These are phyloP conservation scores for Suhomyces yuchorum DNA, from an alignment of 1,139 yeast species.

Conservation along the genomic window DNA sequence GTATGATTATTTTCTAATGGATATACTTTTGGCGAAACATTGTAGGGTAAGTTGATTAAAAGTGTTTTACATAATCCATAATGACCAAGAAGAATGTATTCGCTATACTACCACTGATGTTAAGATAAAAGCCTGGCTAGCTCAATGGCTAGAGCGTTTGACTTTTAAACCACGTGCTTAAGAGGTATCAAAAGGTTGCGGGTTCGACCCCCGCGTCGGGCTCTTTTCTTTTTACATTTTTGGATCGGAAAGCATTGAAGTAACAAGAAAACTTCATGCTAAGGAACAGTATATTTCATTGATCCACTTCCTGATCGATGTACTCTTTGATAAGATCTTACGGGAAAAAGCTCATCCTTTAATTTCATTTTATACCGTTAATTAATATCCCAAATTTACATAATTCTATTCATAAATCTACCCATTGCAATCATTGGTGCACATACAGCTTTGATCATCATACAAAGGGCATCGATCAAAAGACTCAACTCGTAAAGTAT, in stretches of 20 bases:
- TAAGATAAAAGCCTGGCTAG: constrained; percentile 31
- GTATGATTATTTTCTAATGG: neutral
- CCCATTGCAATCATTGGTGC: constrained; percentile 54
- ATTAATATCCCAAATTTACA: constrained; percentile 18
- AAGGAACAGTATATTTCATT: no score
- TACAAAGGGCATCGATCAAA: constrained; percentile 48
- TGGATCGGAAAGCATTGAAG: no score
- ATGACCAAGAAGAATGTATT: neutral
- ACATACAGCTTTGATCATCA: constrained; percentile 51
- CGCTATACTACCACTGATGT: neutral
- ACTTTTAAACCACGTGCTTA: constrained; percentile 29
- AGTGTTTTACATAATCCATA: no score
- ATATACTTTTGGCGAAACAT: no score
- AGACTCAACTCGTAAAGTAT: constrained; percentile 45
- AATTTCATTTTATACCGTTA: neutral
- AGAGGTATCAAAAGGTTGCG: constrained; percentile 25
- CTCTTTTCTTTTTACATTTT: constrained; percentile 16
- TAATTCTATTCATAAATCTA: constrained; percentile 45
- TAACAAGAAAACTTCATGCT: no score
- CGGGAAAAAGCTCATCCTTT: no score
- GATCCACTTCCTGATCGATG: no score
- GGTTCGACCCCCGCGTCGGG: constrained; percentile 32
- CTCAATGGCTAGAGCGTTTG: constrained; percentile 52
- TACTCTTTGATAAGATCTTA: no score
- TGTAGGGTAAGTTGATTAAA: no score